phyloP scores from a whole-genome alignment of 208 protist genomes.

The Angomonas deanei region DNA sequence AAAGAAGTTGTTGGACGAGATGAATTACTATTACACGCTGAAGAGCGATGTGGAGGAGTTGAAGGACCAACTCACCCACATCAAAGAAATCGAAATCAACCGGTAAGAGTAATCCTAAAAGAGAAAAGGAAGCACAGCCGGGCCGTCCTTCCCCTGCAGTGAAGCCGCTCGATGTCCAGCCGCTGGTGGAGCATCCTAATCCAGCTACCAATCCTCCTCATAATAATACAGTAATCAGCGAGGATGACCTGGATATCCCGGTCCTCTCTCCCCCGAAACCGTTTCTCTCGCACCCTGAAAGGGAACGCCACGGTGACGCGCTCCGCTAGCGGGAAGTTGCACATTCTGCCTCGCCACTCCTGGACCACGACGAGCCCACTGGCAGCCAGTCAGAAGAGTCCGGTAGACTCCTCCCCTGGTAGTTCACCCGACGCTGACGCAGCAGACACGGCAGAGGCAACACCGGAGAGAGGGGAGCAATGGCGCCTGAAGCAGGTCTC shows the following conservation, averaged over 20 bases:
- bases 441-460: background rate
- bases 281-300: background rate
- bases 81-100: too few species aligned
- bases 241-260: background rate
- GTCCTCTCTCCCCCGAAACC: background rate
- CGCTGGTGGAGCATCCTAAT: too few species aligned
- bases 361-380: background rate
- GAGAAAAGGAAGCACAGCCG: too few species aligned
- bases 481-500: slow-evolving; percentile 42
- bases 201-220: too few species aligned
- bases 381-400: background rate
- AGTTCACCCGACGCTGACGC: background rate
- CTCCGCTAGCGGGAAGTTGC: background rate
- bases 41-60: too few species aligned
- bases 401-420: background rate
- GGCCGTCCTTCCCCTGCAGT: too few species aligned
- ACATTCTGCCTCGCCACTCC: background rate
- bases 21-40: too few species aligned
- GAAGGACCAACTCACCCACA: too few species aligned
- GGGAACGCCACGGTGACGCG: background rate
- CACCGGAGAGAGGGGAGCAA: slow-evolving; percentile 2
- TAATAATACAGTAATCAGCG: too few species aligned
- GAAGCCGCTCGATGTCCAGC: too few species aligned
- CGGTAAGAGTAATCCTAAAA: too few species aligned
- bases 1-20: background rate